These are phyloP conservation scores for Eucalyptus marginata DNA, from an alignment of 345 rosid genomes.

Conservation along the genomic window DNA sequence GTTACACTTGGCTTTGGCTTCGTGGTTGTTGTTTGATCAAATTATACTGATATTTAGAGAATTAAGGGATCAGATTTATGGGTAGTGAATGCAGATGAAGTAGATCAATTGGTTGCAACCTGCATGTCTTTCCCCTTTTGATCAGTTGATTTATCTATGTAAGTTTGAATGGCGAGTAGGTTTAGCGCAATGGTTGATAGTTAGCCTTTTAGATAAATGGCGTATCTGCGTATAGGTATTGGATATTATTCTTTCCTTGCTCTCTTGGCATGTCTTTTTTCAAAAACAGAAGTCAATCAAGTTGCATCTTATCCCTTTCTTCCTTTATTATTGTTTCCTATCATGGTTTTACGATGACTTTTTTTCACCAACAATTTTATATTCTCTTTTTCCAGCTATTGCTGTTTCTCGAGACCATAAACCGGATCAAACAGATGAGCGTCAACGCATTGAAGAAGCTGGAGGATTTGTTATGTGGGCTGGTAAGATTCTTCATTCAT, in stretches of 20 bases:
- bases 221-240: not conserved
- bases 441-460: constrained; percentile 96
- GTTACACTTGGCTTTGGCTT: not conserved
- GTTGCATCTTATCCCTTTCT: not conserved
- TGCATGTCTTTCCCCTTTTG: not conserved
- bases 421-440: constrained; percentile 96
- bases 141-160: not conserved
- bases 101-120: not conserved
- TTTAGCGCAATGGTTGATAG: not conserved
- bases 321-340: not conserved
- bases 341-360: not conserved
- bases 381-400: constrained; percentile 39
- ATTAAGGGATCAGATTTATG: not conserved
- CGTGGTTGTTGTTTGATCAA: not conserved
- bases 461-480: constrained; percentile 99
- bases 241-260: not conserved
- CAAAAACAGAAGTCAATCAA: not conserved
- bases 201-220: not conserved
- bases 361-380: not conserved
- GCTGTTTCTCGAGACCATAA: constrained; percentile 99
- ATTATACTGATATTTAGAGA: not conserved
- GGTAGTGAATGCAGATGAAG: not conserved
- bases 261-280: not conserved
- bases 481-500: constrained; percentile 22
- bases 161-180: not conserved